Base-by-base conservation (phyloP, 2,329 filamentous ascomycete genomes). In the Neofusicoccum kwambonambiense region DNA sequence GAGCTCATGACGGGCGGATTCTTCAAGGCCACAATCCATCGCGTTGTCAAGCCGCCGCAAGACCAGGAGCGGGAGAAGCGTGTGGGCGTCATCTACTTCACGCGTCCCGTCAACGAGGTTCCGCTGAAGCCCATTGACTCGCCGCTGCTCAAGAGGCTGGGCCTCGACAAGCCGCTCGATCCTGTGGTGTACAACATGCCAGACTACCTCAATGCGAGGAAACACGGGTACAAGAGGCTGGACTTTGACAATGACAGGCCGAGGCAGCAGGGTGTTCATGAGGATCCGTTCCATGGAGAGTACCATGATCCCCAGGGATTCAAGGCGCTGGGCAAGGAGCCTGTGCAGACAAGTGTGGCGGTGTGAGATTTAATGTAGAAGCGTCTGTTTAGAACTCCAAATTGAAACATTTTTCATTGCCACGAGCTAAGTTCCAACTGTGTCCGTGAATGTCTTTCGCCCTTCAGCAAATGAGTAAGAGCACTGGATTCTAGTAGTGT, bases 1-100 rank as follows among this genome's bases (percentile, higher is more conserved):
- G 61, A 82, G 70, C 80, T 82, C 61, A 76, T 82, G 0, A 81
- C 80, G 1, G 80, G 80, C 3, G 80, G 80, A 0, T 77, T 81
- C 64, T 82, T 82, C 71, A 80, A 81, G 67, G 80, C 80, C 3
- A 82, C 80, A 1, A 70, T 76, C 2, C 80, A 82, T 69, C 73
- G 79, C 3, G 80, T 82, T 0, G 77, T 73, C 64, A 77, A 77
- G 67, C 78, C 80, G 3, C 79, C 80, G 0, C 73, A 70, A 0
- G 80, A 82, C 65, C 78, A 80, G 68, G 57, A 68, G 8, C 49
- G 67, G 2, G 64, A 75, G 47, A 75, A 81, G 68, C 76, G 81
- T 7, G 45, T 50, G 11, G 45, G 57, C 44, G 57, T 61, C 57
- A 61, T 61, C 42, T 61, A 61, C 57, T 72, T 81, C 2, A 79